Evolutionary conservation across 148 eudicot species (phyloP), one percentile per base, ranked within the genome.

Genomic region (Bassia scoparia): DNA sequence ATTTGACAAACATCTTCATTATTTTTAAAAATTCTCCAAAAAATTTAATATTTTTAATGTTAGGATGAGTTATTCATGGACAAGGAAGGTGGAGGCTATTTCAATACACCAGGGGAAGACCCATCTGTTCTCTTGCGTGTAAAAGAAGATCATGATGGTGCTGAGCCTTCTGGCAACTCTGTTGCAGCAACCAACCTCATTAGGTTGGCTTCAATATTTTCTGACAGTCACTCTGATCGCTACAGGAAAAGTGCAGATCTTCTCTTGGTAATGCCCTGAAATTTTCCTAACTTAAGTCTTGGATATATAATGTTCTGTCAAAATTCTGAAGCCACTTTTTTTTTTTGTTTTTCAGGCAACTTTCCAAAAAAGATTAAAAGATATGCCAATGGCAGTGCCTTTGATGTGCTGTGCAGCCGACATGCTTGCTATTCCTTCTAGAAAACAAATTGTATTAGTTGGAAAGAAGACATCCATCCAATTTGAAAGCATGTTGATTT

Each of bases 131-230:
- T 94, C 69, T 87, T 94, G 20, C 90, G 98, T 33, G 91, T 94
- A 72, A 94, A 94, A 83, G 98, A 94, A 84, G 98, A 94, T 65
- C 88, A 94, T 63, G 98, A 94, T 74, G 98, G 98, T 23, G 97
- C 98, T 13, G 98, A 94, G 80, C 98, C 98, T 63, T 94, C 98
- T 2, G 98, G 98, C 52, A 94, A 94, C 84, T 94, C 98, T 1
- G 96, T 94, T 52, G 86, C 98, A 3, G 91, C 80, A 38, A 84
- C 88, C 79, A 94, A 94, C 77, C 92, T 91, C 59, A 85, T 83
- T 31, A 85, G 98, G 66, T 71, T 94, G 77, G 86, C 93, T 44
- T 87, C 93, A 14, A 56, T 91, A 74, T 76, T 85, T 71, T 53
- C 81, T 21, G 83, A 81, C 59, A 52, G 70, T 43, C 86, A 78